These are phyloP conservation scores for Podaxis sp. DNA, from an alignment of 768 basidiomycete genomes.

Conservation along the genomic window DNA sequence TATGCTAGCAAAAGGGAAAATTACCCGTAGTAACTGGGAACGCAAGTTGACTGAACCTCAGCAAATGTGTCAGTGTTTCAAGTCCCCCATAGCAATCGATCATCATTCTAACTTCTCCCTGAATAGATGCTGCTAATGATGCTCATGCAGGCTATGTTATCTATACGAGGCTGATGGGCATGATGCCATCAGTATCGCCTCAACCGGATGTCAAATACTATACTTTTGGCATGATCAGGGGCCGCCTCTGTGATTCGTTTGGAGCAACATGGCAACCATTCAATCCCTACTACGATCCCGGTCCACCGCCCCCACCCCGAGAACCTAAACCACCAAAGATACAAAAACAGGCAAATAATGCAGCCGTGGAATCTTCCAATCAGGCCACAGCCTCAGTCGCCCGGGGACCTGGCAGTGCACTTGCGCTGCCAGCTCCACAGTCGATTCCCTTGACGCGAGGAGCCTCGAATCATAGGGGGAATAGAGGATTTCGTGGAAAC, in stretches of 20 bases:
- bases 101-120: conserved; percentile 10
- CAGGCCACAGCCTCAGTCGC: background rate
- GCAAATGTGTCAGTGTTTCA: conserved; percentile 54
- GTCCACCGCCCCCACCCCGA: conserved; percentile 57
- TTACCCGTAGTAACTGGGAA: conserved; percentile 76
- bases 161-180: conserved; percentile 43
- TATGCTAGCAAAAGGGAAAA: conserved; percentile 55
- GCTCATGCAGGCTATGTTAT: conserved; percentile 62
- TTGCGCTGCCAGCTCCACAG: conserved; percentile 2
- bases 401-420: background rate
- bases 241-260: conserved; percentile 43
- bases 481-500: conserved; percentile 3
- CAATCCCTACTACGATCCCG: conserved; percentile 74
- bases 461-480: background rate
- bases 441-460: background rate
- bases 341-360: background rate
- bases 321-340: conserved; percentile 20
- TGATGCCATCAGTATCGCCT: conserved; percentile 37
- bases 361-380: background rate
- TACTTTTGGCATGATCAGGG: conserved; percentile 54
- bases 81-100: conserved; percentile 6
- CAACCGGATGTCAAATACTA: conserved; percentile 47
- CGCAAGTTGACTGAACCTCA: conserved; percentile 41
- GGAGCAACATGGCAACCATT: conserved; percentile 51
- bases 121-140: conserved; percentile 70